A percentile compares a stretch with the other conserved stretches of the same genome.
phyloP scores from a whole-genome alignment of 1,284 basidiomycete genomes.

The Sphaerobolus stellatus region DNA sequence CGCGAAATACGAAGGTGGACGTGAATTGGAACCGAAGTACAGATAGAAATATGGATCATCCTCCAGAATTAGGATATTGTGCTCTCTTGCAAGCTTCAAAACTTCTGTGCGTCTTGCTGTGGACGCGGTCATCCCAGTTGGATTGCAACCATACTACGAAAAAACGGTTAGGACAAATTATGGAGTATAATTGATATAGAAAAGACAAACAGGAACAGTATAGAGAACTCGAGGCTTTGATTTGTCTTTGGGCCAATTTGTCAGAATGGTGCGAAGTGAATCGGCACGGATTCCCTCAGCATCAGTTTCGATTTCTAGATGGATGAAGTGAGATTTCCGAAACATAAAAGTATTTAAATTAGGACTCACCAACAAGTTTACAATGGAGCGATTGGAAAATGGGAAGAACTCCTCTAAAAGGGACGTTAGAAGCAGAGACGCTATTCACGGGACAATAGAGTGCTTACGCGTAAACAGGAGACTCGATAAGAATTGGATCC shows the following conservation, averaged over 20 bases:
- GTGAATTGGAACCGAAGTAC: slow-evolving; percentile 65
- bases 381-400: slow-evolving; percentile 57
- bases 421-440: no score
- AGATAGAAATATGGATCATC: slow-evolving; percentile 81
- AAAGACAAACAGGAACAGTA: slow-evolving; percentile 65
- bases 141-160: slow-evolving; percentile 76
- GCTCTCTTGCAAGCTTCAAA: slow-evolving; percentile 69
- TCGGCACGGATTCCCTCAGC: slow-evolving; percentile 68
- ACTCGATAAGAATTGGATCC: slow-evolving; percentile 82
- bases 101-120: slow-evolving; percentile 76
- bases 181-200: background rate
- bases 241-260: slow-evolving; percentile 73
- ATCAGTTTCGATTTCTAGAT: slow-evolving; percentile 78
- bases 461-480: slow-evolving; percentile 81
- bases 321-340: slow-evolving; percentile 11
- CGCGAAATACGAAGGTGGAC: slow-evolving; percentile 74
- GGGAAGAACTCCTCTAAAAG: slow-evolving; percentile 60
- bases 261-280: slow-evolving; percentile 65
- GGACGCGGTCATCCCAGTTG: slow-evolving; percentile 77
- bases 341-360: slow-evolving; percentile 9
- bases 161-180: slow-evolving; percentile 1
- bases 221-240: slow-evolving; percentile 82
- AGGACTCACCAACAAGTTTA: slow-evolving; percentile 60
- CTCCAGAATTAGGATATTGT: slow-evolving; percentile 77
- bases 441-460: slow-evolving; percentile 14